Percentiles rank a stretch among this genome's conserved stretches.
Conservation (phyloP, 257 asterid genomes). For the Solanum pinnatisectum region DNA sequence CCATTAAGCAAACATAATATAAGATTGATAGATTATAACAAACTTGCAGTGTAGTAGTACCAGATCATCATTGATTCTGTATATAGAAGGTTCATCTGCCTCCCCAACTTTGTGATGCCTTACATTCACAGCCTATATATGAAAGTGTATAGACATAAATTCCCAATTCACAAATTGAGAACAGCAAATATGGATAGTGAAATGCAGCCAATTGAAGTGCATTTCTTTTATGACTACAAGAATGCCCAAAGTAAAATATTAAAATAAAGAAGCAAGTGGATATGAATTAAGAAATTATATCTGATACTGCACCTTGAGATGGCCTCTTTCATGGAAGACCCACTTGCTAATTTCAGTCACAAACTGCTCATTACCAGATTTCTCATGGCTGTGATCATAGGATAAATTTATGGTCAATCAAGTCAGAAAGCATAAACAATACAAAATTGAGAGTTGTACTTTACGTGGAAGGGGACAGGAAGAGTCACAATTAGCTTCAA, state of each 20-base stretch:
- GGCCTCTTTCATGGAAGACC: conserved; percentile 89
- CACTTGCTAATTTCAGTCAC: conserved; percentile 72
- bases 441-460: not conserved
- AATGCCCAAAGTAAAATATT: not conserved
- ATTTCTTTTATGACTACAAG: not conserved
- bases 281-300: not conserved
- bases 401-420: not conserved
- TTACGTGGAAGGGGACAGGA: not conserved
- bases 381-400: conserved; percentile 41
- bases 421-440: not conserved
- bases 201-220: not conserved
- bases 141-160: not conserved
- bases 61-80: conserved; percentile 81
- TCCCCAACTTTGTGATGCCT: conserved; percentile 71
- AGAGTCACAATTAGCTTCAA: not conserved
- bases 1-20: not conserved
- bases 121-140: conserved; percentile 53
- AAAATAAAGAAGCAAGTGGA: not conserved
- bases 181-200: not conserved
- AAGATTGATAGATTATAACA: not conserved
- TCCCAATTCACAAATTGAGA: not conserved
- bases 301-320: conserved; percentile 53
- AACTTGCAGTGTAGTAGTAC: conserved; percentile 24
- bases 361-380: conserved; percentile 79
- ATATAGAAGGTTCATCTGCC: conserved; percentile 62